phyloP scores from a whole-genome alignment of 2,329 filamentous ascomycete species.

The Neofusicoccum parvum region DNA sequence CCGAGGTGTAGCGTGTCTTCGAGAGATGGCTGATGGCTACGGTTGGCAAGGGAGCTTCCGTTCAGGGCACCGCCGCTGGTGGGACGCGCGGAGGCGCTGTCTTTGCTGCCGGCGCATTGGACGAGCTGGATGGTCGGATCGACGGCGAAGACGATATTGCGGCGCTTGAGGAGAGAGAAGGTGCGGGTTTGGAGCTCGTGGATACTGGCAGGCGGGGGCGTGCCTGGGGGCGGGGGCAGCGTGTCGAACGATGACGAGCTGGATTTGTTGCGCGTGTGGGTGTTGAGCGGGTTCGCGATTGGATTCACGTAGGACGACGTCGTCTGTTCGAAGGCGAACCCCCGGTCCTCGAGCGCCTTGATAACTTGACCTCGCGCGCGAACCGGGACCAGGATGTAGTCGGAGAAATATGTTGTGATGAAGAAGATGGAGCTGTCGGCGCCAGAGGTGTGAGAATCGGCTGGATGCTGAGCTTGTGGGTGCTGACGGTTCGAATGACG shows the following conservation, averaged over 20 bases:
- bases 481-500: not conserved
- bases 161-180: constrained; percentile 78
- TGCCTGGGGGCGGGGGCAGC: constrained; percentile 54
- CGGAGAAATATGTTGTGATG: constrained; percentile 96
- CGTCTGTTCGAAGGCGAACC: constrained; percentile 76
- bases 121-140: constrained; percentile 71
- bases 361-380: constrained; percentile 75
- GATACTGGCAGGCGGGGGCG: constrained; percentile 76
- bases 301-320: constrained; percentile 64
- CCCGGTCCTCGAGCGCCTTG: constrained; percentile 72
- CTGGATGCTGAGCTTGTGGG: not conserved
- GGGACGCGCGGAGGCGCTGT: constrained; percentile 31
- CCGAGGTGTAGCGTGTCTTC: constrained; percentile 50
- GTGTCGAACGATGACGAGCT: constrained; percentile 49
- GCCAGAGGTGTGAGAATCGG: constrained; percentile 24
- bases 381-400: constrained; percentile 89
- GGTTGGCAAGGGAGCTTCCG: constrained; percentile 24
- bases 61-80: constrained; percentile 18
- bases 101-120: constrained; percentile 73
- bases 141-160: constrained; percentile 73
- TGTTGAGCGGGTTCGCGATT: constrained; percentile 34
- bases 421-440: constrained; percentile 80
- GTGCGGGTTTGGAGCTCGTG: constrained; percentile 81
- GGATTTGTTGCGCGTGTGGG: constrained; percentile 50
- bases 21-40: constrained; percentile 36